Percentiles rank a stretch among this genome's conserved stretches.
phyloP scores from a whole-genome alignment of 345 rosid genomes.

The Citrus mangshanensis region DNA sequence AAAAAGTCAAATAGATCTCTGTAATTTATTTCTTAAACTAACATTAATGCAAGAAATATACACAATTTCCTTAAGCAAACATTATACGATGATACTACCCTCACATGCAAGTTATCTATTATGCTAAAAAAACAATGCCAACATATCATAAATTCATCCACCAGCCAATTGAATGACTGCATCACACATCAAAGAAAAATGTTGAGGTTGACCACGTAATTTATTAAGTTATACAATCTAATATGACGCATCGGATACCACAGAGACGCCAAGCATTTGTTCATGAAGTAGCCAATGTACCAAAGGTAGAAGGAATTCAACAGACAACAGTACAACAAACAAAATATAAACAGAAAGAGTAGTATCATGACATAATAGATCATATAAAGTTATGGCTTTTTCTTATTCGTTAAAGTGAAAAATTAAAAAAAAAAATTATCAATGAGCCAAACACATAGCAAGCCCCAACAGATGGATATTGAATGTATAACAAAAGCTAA shows the following conservation, averaged over 20 bases:
- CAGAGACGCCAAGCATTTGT: background rate
- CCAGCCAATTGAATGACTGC: background rate
- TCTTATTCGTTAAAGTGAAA: background rate
- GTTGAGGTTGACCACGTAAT: background rate
- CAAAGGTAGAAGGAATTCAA: background rate
- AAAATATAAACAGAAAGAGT: background rate
- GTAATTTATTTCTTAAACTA: background rate
- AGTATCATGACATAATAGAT: background rate
- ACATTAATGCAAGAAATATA: background rate
- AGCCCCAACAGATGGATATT: background rate
- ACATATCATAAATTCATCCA: background rate
- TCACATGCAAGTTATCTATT: background rate
- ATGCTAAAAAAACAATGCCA: background rate
- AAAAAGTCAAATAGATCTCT: background rate
- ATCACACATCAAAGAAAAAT: background rate
- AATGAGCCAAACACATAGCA: background rate
- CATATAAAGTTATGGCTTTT: background rate
- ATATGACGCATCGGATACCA: background rate
- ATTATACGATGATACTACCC: background rate
- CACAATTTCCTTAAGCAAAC: background rate
- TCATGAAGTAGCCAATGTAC: background rate
- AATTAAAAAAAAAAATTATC: background rate
- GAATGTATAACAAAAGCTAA: slow-evolving; percentile 2
- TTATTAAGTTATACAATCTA: background rate
- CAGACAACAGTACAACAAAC: background rate